Evolutionary conservation across 2,329 filamentous ascomycete species (phyloP).

Genomic region (Emericellopsis atlantica): DNA sequence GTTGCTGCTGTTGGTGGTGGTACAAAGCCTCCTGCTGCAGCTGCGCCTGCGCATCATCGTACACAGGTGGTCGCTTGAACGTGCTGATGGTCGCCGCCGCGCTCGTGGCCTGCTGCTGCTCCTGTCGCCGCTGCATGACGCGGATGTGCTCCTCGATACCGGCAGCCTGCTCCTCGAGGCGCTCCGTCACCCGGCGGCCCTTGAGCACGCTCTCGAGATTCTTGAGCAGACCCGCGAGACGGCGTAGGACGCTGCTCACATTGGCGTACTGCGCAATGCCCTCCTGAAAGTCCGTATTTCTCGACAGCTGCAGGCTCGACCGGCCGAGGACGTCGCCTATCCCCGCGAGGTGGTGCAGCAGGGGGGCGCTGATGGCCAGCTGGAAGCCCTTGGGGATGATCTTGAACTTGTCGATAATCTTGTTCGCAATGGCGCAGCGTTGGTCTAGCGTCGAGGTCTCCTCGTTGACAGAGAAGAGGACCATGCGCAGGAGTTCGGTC

Average conservation of each 20-base stretch:
- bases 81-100: background rate
- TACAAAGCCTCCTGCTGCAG: too few species aligned
- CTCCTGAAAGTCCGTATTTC: constrained; percentile 6
- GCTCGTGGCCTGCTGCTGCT: background rate
- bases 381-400: constrained; percentile 12
- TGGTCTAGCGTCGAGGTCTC: constrained; percentile 9
- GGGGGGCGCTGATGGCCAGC: constrained; percentile 14
- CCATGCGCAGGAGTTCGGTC: constrained; percentile 14
- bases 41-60: background rate
- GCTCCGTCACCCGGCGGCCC: background rate
- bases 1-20: background rate
- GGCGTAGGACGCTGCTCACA: background rate
- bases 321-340: constrained; percentile 14
- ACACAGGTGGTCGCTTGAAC: background rate
- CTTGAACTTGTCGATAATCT: constrained; percentile 12
- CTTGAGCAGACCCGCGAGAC: background rate
- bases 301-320: constrained; percentile 8
- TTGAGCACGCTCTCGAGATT: background rate
- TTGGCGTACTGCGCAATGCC: background rate
- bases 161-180: background rate
- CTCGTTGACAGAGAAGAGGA: constrained; percentile 10
- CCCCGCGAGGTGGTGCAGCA: constrained; percentile 16
- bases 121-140: background rate
- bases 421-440: constrained; percentile 11
- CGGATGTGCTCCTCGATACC: background rate